Evolutionary conservation across 2,329 filamentous ascomycete genomes (phyloP).

Genomic region (Graphilbum ipis-grandicollis): DNA sequence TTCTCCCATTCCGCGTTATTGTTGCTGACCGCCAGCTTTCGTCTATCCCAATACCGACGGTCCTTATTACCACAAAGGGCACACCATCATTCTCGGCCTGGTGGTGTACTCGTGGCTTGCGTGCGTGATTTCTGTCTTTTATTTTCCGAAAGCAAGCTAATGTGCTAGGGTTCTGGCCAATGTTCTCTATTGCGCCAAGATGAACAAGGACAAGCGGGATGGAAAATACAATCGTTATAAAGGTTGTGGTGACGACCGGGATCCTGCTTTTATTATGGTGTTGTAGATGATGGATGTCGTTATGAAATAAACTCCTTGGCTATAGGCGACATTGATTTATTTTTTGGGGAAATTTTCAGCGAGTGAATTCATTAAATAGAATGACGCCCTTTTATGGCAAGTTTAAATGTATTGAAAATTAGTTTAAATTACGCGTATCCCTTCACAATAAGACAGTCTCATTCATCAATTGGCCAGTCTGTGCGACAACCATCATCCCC

Average conservation of each 20-base stretch:
- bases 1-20: neutral
- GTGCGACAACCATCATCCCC: too few species aligned
- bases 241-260: conserved; percentile 43
- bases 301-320: too few species aligned
- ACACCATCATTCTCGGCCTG: conserved; percentile 41
- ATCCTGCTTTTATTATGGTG: conserved; percentile 44
- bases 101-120: conserved; percentile 46
- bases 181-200: conserved; percentile 43
- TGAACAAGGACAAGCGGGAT: conserved; percentile 42
- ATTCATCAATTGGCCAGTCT: too few species aligned
- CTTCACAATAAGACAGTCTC: too few species aligned
- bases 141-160: conserved; percentile 7
- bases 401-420: too few species aligned
- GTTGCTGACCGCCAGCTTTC: conserved; percentile 9
- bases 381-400: too few species aligned
- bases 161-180: conserved; percentile 35
- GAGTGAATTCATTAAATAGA: too few species aligned
- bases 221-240: conserved; percentile 41
- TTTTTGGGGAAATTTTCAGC: too few species aligned
- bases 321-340: too few species aligned
- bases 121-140: conserved; percentile 24
- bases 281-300: conserved; percentile 22
- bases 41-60: conserved; percentile 31
- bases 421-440: too few species aligned
- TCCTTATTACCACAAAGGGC: conserved; percentile 41